Evolutionary conservation across 2,329 filamentous ascomycete species (phyloP), one percentile per base, ranked within the genome.

Genomic region (Chrysoporthe austroafricana): DNA sequence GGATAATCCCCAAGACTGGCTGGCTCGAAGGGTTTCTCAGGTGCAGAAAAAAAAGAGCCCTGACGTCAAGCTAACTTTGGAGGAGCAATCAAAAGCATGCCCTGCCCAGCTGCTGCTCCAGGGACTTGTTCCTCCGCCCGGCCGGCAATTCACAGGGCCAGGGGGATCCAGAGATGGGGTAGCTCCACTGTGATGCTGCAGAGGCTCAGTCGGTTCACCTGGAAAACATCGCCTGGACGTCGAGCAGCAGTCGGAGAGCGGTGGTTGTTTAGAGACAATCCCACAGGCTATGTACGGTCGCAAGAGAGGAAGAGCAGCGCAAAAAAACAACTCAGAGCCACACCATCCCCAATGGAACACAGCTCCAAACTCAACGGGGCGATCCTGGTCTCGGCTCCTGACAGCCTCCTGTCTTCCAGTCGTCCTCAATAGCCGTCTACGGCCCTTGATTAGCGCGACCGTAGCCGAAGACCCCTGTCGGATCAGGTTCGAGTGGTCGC

Each of bases 21-120:
- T 54, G 50, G 50, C 50, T 14, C 14, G 26, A 32, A 65, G 39
- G 63, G 50, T 34, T 32, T 54, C 50, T 54, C 26, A 14, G 50
- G 50, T 54, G 50, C 50, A 54, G 46, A 16, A n/a, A 52, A 52
- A 52, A 54, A 52, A 54, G 32, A 32, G 50, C 21, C 58, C 67
- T 69, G 67, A 69, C 67, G 67, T 69, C 67, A 69, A 69, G 61
- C 34, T 59, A 43, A n/a, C 58, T 57, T 39, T 57, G 54, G 54
- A 36, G 52, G 32, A 56, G 54, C n/a, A 42, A 39, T 44, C 18
- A 34, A 32, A n/a, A 43, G 36, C n/a, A 21, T 61, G 39, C 16
- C n/a, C 42, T 5, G 43, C 4, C 21, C 14, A 61, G 26, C 14
- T 32, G 58, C n/a, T 46, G 59, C 59, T 36, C 26, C 43, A 48